Base-by-base conservation (phyloP, 352 stramenopile genomes). In the Phytopythium helicoides region DNA sequence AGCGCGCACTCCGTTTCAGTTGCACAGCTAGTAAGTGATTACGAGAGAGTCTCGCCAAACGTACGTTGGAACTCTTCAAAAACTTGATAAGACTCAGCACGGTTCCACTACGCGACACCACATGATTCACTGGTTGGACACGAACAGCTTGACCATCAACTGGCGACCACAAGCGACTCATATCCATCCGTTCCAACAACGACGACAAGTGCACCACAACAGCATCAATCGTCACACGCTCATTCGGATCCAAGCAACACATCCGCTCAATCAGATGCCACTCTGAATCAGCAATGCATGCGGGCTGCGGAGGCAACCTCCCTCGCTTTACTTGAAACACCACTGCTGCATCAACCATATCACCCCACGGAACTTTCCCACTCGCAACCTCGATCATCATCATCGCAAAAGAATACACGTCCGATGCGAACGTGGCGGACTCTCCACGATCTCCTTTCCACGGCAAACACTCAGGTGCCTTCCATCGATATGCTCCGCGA, bases 391-490 rank as follows among this genome's bases (percentile, higher is more conserved):
- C 57, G 9, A 66, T 23, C 19, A 70, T 58, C n/a, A 47, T 33
- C 62, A 70, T 62, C 8, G 39, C 62, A 34, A 66, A 57, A 8
- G 44, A 50, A 31, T 39, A 50, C 0, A 50, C 44, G 9, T 50
- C 44, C 15, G 44, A 50, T 19, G 26, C 44, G 16, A 50, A 50
- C 0, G 26, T 50, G 8, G 44, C 7, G 1, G 22, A 9, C 10
- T 26, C 8, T 1, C 26, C 26, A 1, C 0, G 18, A 35, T 22
- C 37, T 19, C 19, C 28, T 33, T 33, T 33, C 28, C 28, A 33
- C 28, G 28, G 15, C 4, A 74, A 52, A 21, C 51, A 62, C 33
- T 74, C 58, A 1, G 65, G 61, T 6, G 65, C 65, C 39, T 74
- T 71, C 65, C 65, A 74, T 2, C 54, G 57, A 21, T 60, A 41